These are phyloP conservation scores for Paraphoma chrysanthemicola DNA, from an alignment of 2,329 filamentous ascomycete species.

Conservation along the genomic window DNA sequence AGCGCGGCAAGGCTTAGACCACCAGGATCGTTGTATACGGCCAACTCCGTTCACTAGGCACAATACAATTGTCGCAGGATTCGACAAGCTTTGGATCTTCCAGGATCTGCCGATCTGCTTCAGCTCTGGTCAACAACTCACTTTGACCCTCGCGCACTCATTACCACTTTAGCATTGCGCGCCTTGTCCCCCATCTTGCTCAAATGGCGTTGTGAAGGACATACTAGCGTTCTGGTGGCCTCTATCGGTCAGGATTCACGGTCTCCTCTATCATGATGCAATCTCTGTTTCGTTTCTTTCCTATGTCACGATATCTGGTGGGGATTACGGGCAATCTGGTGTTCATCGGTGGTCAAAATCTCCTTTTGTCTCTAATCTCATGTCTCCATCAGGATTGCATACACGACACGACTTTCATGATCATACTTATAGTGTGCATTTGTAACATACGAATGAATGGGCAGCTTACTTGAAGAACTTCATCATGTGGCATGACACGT, in stretches of 20 bases:
- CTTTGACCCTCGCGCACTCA: background rate
- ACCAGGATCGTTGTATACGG: constrained; percentile 8
- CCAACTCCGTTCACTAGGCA: background rate
- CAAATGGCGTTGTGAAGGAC: no score
- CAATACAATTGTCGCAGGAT: no score
- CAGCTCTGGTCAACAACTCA: no score
- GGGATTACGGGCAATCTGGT: constrained; percentile 16
- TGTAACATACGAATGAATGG: constrained; percentile 25
- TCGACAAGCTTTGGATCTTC: no score
- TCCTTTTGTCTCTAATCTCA: constrained; percentile 11
- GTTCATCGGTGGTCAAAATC: constrained; percentile 13
- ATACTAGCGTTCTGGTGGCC: background rate
- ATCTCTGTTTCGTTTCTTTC: constrained; percentile 6
- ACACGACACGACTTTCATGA: constrained; percentile 19
- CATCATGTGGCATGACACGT: constrained; percentile 3
- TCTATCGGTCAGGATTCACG: background rate
- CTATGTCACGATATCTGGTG: constrained; percentile 15
- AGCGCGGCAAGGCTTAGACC: constrained; percentile 33
- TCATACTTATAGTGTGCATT: constrained; percentile 12
- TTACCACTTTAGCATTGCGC: background rate
- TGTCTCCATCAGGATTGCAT: constrained; percentile 17
- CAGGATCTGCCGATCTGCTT: no score
- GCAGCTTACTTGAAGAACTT: background rate
- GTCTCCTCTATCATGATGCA: background rate
- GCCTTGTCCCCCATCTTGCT: background rate